Base-by-base conservation (phyloP, 805 yeast genomes). In the Wickerhamiella azymoides region DNA sequence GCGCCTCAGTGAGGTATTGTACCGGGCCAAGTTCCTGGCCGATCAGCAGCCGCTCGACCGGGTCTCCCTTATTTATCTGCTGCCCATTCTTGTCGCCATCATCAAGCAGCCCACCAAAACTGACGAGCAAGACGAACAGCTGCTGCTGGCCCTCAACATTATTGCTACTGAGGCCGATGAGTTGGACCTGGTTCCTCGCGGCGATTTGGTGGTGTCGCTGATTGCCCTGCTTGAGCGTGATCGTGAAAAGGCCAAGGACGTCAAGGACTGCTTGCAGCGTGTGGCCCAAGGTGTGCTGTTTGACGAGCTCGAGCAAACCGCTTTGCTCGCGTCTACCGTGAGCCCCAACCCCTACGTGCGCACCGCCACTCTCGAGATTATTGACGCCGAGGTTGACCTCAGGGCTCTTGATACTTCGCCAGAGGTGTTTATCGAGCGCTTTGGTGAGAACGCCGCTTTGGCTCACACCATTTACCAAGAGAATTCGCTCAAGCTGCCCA, bases 41-140 rank as follows among this genome's bases (percentile, higher is more conserved):
- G 86, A 80, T 54, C 85, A 84, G 55, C 67, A 73, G 26, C 77
- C 84, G 1, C 70, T 88, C 45, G 88, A 83, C 53, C 62, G 77
- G 1, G 62, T 77, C 28, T 73, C 89, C 1, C 67, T 88, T 54
- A 74, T 80, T 36, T 92, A 83, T 59, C 60, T 82, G 16, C 65
- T 85, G 39, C 96, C 97, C 1, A 63, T 89, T 50, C 62, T 89
- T 40, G 73, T 76, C 13, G 72, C 72, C 46, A 82, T 84, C 7
- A 65, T 86, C 52, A 26, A 40, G 26, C 38, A 40, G n/a, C 62
- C 53, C 10, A 55, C 51, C 6, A 46, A 54, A 27, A 41, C 32
- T 16, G 89, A 84, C 46, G 94, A 84, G n/a, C 86, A 82, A 57
- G 96, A 88, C 61, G 96, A 86, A 59, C 89, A 84, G 54, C 66